Base-by-base conservation (phyloP, 768 basidiomycete species). In the Rhodocollybia butyracea region DNA sequence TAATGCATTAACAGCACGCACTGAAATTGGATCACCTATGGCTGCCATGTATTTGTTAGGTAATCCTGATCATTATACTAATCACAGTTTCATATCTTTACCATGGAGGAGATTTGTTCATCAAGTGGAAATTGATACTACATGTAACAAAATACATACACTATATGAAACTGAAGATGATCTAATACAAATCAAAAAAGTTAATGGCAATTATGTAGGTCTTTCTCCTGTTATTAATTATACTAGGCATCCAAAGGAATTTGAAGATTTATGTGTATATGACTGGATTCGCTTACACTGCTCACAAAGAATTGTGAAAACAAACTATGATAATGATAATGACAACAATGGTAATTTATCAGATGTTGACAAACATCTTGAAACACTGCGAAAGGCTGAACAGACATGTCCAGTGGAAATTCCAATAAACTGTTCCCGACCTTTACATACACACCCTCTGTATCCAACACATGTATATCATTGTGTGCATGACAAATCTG, bases 91-190 rank as follows among this genome's bases (percentile, higher is more conserved):
- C 46, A 47, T 56, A 30, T 12, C 36, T 21, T 55, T 63, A 29
- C 59, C 38, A 39, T 64, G 63, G 63, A 27, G 53, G 38, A 17
- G 26, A 21, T 64, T 51, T 54, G 39, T 59, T 5, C 21, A 38
- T 10, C 46, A 55, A 26, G 27, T 27, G 19, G n/a, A 43, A 7
- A 24, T 24, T n/a, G 41, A 43, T 36, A 36, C 8, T 17, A 7
- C 19, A 43, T 43, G 7, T n/a, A 8, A 7, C n/a, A 43, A 43
- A 5, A 27, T 5, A 17, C 5, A 47, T 47, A 8, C 11, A 24
- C 27, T 26, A 11, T 12, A 8, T 43, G 46, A 47, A 10, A 47
- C 13, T 24, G 46, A 30, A 47, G 22, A 43, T 47, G 15, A 30
- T n/a, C 29, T 19, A 13, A 5, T 24, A 27, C 13, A 47, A 47